A percentile compares a stretch with the other conserved stretches of the same genome.
Conservation (phyloP, 2,329 filamentous ascomycete species). For the Monosporascus sp. region DNA sequence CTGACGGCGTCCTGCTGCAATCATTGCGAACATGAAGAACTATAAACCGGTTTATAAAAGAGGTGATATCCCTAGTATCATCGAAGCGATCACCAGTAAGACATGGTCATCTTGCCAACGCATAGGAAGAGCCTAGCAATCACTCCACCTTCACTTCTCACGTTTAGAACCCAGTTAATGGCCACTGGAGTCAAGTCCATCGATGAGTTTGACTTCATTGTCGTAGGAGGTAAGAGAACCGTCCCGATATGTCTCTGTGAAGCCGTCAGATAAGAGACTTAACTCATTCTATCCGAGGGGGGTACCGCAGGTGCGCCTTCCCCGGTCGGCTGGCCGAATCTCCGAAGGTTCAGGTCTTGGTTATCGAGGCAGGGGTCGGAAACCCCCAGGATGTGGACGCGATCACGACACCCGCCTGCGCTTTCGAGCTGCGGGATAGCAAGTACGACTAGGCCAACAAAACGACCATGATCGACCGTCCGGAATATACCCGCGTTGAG, state of each 20-base stretch:
- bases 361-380: conserved; percentile 43
- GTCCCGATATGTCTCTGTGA: neutral
- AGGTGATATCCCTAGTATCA: too few relatives aligned
- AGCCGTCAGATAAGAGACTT: neutral
- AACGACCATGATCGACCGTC: conserved; percentile 53
- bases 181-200: too few relatives aligned
- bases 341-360: conserved; percentile 37
- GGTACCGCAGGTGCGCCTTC: conserved; percentile 43
- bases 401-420: conserved; percentile 47
- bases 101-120: too few relatives aligned
- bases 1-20: too few relatives aligned
- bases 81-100: too few relatives aligned
- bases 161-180: too few relatives aligned
- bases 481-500: conserved; percentile 55
- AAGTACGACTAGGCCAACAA: conserved; percentile 58
- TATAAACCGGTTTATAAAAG: too few relatives aligned
- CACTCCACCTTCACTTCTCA: too few relatives aligned
- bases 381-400: conserved; percentile 44
- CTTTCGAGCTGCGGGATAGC: conserved; percentile 48
- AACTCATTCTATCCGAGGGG: conserved; percentile 18
- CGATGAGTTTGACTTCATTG: conserved; percentile 23
- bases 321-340: conserved; percentile 48
- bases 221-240: conserved; percentile 26
- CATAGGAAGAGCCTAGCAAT: too few relatives aligned
- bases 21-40: too few relatives aligned